Evolutionary conservation across 2,329 filamentous ascomycete species (phyloP), one percentile per base, ranked within the genome.

Genomic region (Fusarium chuoi): DNA sequence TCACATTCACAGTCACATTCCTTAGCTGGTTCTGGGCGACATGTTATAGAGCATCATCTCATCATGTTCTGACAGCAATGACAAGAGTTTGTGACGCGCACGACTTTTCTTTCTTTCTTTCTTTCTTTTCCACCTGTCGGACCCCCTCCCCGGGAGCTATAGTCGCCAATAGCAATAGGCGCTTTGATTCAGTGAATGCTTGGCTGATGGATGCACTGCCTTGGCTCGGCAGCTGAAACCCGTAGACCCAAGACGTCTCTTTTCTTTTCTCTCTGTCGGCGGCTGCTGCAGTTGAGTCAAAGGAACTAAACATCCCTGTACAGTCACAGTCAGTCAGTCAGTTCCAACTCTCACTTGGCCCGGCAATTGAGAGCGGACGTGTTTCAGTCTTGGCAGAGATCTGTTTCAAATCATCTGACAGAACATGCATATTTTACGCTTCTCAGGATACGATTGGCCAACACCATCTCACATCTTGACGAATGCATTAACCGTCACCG

Each of bases 211-310:
- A 64, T 70, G 64, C 70, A 73, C 72, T 75, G 75, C 75, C 76
- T 73, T 75, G 64, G 56, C 56, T 67, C 59, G 66, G 62, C 70
- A 76, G 70, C 74, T 78, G 75, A 69, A 68, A 62, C 33, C 63
- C 70, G 52, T 42, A 51, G 45, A 44, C 24, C 28, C 24, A 65
- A 57, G 45, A 70, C 57, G 52, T 44, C 15, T n/a, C 24, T 51
- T 38, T 5, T 62, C 15, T 22, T 22, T 11, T 30, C 14, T 46
- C 22, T 41, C 44, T 28, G 8, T 49, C 5, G 48, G 35, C 48
- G 48, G 48, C 48, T 30, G 30, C n/a, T 24, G 30, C n/a, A 12
- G 48, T 62, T n/a, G 24, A 18, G n/a, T 33, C 36, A 26, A 39
- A 52, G 10, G 22, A 12, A 30, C 28, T 22, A 1, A 48, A 28